Conservation (phyloP, 2,329 filamentous ascomycete species). For the Cladosporium sp. region DNA sequence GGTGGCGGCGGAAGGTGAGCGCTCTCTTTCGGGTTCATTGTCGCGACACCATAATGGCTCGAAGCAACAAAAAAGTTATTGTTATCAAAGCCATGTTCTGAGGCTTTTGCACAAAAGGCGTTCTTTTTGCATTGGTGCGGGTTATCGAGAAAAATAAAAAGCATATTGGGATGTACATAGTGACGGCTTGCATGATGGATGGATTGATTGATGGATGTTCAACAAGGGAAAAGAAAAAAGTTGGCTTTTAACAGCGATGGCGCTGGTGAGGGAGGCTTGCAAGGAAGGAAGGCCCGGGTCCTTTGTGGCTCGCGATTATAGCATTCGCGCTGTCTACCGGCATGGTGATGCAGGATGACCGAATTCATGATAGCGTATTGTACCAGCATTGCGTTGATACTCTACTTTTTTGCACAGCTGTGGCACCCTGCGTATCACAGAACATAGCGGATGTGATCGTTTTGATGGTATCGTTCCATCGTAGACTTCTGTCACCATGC, state of each 20-base stretch:
- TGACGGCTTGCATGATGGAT: constrained; percentile 4
- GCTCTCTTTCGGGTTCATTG: neutral
- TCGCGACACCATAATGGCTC: neutral
- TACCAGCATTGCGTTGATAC: neutral
- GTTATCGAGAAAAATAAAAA: neutral
- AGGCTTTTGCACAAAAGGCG: constrained; percentile 3
- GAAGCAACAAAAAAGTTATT: constrained; percentile 2
- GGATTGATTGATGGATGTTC: neutral
- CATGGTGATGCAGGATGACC: neutral
- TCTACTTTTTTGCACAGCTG: too few relatives aligned
- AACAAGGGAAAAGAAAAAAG: neutral
- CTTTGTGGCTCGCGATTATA: neutral
- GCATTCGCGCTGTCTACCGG: neutral
- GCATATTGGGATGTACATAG: constrained; percentile 2
- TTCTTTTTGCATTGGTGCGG: neutral
- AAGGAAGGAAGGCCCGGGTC: neutral
- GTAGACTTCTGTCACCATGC: too few relatives aligned
- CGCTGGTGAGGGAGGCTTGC: neutral
- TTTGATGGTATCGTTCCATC: too few relatives aligned
- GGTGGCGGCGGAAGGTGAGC: neutral
- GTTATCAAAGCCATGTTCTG: neutral
- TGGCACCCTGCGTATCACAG: too few relatives aligned
- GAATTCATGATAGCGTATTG: neutral
- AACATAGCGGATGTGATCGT: too few relatives aligned
- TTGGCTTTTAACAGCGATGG: constrained; percentile 3